phyloP scores from a whole-genome alignment of 1,284 basidiomycete genomes.

The Cystobasidium slooffiae region DNA sequence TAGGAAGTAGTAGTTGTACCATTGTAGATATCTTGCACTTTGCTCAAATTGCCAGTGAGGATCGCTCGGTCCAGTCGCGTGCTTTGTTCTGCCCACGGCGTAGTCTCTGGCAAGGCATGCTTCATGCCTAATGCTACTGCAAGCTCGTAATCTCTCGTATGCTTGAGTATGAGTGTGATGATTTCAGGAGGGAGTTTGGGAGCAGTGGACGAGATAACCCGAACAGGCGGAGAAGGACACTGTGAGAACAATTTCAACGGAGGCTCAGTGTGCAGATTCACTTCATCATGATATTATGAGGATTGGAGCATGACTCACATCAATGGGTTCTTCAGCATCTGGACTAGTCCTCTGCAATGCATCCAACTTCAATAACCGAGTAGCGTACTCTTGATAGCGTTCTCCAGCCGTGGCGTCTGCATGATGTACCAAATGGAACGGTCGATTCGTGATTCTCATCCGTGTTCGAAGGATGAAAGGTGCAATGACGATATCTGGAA shows the following conservation, averaged over 20 bases:
- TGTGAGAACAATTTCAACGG: not conserved
- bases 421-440: slow-evolving; percentile 28
- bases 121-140: slow-evolving; percentile 72
- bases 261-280: not conserved
- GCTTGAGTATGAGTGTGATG: slow-evolving; percentile 73
- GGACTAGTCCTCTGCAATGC: slow-evolving; percentile 35
- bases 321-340: slow-evolving; percentile 37
- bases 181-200: slow-evolving; percentile 69
- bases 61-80: slow-evolving; percentile 70
- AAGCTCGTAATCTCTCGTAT: slow-evolving; percentile 78
- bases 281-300: not conserved
- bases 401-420: slow-evolving; percentile 36
- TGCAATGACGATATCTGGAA: slow-evolving; percentile 40
- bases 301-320: slow-evolving; percentile 15
- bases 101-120: slow-evolving; percentile 67
- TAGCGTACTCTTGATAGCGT: slow-evolving; percentile 34
- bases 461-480: slow-evolving; percentile 38
- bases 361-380: slow-evolving; percentile 19
- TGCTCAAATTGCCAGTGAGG: slow-evolving; percentile 65
- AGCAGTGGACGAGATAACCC: slow-evolving; percentile 31
- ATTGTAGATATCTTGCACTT: slow-evolving; percentile 37
- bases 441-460: slow-evolving; percentile 34
- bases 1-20: slow-evolving; percentile 4
- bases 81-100: slow-evolving; percentile 68
- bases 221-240: slow-evolving; percentile 30